Evolutionary conservation across 805 yeast genomes (phyloP).

Genomic region (Dipodascopsis uninucleata): DNA sequence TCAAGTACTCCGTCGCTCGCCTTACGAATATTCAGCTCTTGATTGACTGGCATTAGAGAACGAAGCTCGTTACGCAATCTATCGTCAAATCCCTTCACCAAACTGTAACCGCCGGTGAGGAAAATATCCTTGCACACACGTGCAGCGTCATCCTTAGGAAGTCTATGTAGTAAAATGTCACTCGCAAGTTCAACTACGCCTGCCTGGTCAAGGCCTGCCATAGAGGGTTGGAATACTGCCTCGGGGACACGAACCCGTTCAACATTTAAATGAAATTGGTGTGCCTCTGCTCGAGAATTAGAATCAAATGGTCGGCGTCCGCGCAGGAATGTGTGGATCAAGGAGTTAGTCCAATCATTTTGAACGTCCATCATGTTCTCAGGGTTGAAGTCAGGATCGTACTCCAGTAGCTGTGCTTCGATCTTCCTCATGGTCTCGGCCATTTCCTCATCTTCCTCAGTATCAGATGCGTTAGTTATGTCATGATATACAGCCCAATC

Average conservation of each 20-base stretch:
- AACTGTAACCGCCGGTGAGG: conserved; percentile 80
- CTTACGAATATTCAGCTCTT: conserved; percentile 54
- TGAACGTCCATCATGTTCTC: conserved; percentile 69
- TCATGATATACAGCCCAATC: conserved; percentile 93
- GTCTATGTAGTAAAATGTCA: conserved; percentile 58
- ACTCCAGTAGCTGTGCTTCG: conserved; percentile 72
- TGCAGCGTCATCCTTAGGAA: conserved; percentile 51
- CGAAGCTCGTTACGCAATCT: conserved; percentile 70
- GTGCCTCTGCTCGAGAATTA: conserved; percentile 78
- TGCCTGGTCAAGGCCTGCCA: conserved; percentile 94
- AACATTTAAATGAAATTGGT: conserved; percentile 84
- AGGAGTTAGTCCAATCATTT: conserved; percentile 79
- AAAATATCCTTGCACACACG: conserved; percentile 56
- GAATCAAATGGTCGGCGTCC: conserved; percentile 80
- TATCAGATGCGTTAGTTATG: conserved; percentile 69
- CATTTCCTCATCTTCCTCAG: conserved; percentile 63
- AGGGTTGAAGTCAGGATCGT: conserved; percentile 78
- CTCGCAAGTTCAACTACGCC: conserved; percentile 79
- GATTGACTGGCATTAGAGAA: conserved; percentile 63
- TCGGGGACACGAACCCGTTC: conserved; percentile 94
- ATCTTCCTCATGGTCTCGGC: conserved; percentile 40
- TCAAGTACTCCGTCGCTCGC: conserved; percentile 72
- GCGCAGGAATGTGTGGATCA: conserved; percentile 76
- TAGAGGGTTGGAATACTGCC: conserved; percentile 83
- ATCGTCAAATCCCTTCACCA: conserved; percentile 59